Evolutionary conservation across 2,329 filamentous ascomycete genomes (phyloP), one percentile per base, ranked within the genome.

Genomic region (Aspergillus felis): DNA sequence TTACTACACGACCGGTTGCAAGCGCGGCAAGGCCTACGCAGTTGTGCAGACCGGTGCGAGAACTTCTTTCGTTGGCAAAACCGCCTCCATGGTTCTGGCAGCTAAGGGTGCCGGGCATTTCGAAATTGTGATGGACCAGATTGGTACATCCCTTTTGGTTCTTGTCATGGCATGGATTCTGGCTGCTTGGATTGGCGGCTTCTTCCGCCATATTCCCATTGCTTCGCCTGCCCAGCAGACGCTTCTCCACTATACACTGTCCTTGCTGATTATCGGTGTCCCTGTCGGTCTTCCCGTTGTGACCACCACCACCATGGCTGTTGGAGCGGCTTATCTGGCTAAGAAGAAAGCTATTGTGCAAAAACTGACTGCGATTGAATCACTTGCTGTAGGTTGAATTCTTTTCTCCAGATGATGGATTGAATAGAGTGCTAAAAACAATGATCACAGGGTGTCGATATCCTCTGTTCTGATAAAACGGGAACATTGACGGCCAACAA

Each of bases 51-150:
- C 85, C 57, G 82, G 83, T 54, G 88, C 88, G 54, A 87, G 83
- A 72, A 82, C 82, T 73, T 91, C 88, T 55, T 92, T 91, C 76
- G 88, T 91, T 71, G 88, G 88, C 73, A 85, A 85, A 70, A 91
- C 88, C 64, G 88, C 88, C 49, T 83, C 82, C 61, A 83, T 91
- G 63, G 88, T 91, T 51, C 84, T 89, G 75, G 86, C 87, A 58
- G 88, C 88, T 60, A 83, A 88, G 75, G 88, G 90, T 69, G 86
- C 88, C 71, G 88, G 88, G 70, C 87, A 90, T 75, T 90, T 90
- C 80, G 90, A 91, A 79, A 85, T 88, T 57, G 89, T 91, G 78
- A 91, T 91, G 88, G 87, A 91, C 79, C 88, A 84, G 64, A 91
- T 91, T 68, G 88, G 88, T 72, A 89, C 87, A 27, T 81, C 85